A percentile compares a stretch with the other conserved stretches of the same genome.
phyloP scores from a whole-genome alignment of 805 yeast species.

The Blastobotrys robertii region DNA sequence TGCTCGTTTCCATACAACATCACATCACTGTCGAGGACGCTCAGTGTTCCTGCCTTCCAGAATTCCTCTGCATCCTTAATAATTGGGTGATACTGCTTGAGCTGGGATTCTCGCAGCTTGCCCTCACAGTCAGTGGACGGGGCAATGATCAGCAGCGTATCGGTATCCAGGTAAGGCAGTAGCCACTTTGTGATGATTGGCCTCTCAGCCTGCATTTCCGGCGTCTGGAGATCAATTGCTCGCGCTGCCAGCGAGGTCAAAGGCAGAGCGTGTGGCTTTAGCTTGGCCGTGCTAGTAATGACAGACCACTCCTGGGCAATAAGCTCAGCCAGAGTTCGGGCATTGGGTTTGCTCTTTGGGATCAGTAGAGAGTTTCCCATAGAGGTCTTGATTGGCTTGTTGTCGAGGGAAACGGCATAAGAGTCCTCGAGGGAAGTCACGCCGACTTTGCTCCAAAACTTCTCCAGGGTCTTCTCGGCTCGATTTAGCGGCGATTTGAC shows the following conservation, averaged over 20 bases:
- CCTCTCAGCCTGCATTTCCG: conserved; percentile 35
- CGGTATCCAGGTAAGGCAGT: conserved; percentile 85
- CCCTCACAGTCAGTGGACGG: conserved; percentile 80
- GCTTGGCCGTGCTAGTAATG: conserved; percentile 46
- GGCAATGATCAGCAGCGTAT: conserved; percentile 79
- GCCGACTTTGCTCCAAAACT: conserved; percentile 18
- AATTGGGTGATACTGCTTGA: conserved; percentile 64
- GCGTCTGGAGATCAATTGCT: conserved; percentile 61
- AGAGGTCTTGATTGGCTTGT: conserved; percentile 75
- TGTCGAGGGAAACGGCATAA: conserved; percentile 55
- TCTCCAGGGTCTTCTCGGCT: conserved; percentile 48
- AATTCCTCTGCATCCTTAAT: conserved; percentile 55
- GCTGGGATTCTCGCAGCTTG: conserved; percentile 66
- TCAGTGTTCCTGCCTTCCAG: conserved; percentile 38
- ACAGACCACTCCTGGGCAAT: conserved; percentile 83
- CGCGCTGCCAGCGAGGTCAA: conserved; percentile 81
- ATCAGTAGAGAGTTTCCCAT: conserved; percentile 60
- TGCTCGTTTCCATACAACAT: conserved; percentile 81
- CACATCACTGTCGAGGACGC: conserved; percentile 66
- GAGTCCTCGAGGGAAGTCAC: conserved; percentile 6
- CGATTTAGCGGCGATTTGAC: conserved; percentile 51
- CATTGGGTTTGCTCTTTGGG: conserved; percentile 32
- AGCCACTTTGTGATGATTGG: conserved; percentile 49
- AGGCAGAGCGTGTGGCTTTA: conserved; percentile 75
- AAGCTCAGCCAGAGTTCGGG: conserved; percentile 51